These are phyloP conservation scores for Syzygium grande DNA, from an alignment of 345 rosid species.

Conservation along the genomic window DNA sequence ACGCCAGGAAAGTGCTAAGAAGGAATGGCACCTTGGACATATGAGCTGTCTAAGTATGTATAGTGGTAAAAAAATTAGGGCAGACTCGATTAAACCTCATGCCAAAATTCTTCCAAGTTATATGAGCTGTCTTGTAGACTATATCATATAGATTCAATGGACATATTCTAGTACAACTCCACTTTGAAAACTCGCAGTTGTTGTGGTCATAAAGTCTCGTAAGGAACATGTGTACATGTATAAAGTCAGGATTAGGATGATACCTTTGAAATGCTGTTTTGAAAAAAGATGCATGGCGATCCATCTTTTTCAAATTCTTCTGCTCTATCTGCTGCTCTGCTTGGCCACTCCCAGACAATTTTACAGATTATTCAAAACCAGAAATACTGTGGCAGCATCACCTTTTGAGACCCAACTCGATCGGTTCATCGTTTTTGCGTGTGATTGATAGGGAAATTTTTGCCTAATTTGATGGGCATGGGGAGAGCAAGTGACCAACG, in stretches of 20 bases:
- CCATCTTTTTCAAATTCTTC: not conserved
- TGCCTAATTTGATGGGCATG: not conserved
- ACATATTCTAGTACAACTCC: not conserved
- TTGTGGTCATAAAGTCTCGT: not conserved
- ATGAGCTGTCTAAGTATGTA: not conserved
- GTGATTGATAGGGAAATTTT: not conserved
- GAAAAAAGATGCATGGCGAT: not conserved
- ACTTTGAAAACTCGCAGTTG: not conserved
- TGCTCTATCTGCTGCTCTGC: not conserved
- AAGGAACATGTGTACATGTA: not conserved
- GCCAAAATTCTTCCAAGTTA: not conserved
- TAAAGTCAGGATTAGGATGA: not conserved
- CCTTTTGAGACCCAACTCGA: not conserved
- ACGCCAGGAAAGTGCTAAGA: not conserved
- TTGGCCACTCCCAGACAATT: not conserved
- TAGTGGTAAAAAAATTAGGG: not conserved
- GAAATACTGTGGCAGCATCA: not conserved
- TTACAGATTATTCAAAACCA: not conserved
- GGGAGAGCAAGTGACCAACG: not conserved
- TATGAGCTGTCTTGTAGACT: not conserved
- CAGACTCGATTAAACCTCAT: not conserved
- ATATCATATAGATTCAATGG: not conserved
- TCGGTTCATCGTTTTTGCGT: not conserved
- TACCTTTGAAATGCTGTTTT: not conserved
- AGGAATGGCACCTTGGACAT: not conserved